Evolutionary conservation across 306 rosid species (phyloP).

Genomic region (Acacia crassicarpa): DNA sequence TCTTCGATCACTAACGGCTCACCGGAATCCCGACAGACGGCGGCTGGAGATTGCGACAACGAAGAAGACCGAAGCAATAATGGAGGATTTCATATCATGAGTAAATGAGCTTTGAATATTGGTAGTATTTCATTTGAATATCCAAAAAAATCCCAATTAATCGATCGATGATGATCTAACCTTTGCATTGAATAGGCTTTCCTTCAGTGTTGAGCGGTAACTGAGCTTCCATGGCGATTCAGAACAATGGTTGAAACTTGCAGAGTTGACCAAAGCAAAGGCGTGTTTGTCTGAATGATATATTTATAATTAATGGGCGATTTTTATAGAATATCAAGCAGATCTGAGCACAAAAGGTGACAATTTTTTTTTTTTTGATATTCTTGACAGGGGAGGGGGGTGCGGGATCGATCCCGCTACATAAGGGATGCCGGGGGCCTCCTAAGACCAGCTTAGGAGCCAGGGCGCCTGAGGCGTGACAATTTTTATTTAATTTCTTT

Average conservation of each 20-base stretch:
- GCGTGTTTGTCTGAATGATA: neutral
- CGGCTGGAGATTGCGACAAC: slow-evolving; percentile 43
- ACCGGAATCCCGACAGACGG: slow-evolving; percentile 66
- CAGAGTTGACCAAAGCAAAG: neutral
- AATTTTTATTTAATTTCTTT: too few species aligned
- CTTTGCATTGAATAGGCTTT: slow-evolving; percentile 69
- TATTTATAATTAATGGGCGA: neutral
- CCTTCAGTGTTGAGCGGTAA: slow-evolving; percentile 37
- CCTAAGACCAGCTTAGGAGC: too few species aligned
- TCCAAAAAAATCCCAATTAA: neutral
- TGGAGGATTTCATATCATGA: neutral
- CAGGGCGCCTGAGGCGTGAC: too few species aligned
- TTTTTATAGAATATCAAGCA: neutral
- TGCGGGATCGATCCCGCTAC: too few species aligned
- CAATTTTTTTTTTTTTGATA: too few species aligned
- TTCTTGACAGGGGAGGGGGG: too few species aligned
- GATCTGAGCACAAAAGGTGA: too few species aligned
- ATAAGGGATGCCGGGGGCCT: too few species aligned
- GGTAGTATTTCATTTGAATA: too few species aligned
- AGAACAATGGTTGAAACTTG: neutral
- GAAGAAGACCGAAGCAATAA: neutral
- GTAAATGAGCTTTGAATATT: neutral
- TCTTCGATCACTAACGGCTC: slow-evolving; percentile 72
- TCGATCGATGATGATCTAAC: slow-evolving; percentile 32
- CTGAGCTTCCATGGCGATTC: slow-evolving; percentile 42